These are phyloP conservation scores for Citrus trifoliata DNA, from an alignment of 345 rosid species.

Conservation along the genomic window DNA sequence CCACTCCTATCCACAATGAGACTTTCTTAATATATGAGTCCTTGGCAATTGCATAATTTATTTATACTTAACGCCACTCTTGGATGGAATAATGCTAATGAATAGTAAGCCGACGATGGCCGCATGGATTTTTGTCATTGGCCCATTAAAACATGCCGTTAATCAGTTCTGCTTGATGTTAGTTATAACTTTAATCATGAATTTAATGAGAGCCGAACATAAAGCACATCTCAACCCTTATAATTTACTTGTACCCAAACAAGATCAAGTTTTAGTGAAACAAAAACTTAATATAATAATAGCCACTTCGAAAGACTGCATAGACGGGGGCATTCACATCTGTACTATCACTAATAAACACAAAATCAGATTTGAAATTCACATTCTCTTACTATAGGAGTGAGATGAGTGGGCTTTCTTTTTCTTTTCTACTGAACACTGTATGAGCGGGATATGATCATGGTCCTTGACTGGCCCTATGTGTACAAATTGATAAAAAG, in stretches of 20 bases:
- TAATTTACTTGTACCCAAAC: too few relatives aligned
- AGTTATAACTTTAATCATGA: too few relatives aligned
- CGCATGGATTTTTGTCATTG: neutral
- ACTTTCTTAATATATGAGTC: too few relatives aligned
- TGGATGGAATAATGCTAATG: rapidly evolving
- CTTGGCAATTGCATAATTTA: too few relatives aligned
- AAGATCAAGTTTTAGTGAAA: too few relatives aligned
- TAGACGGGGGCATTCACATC: neutral
- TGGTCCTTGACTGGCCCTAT: slow-evolving; percentile 24
- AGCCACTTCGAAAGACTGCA: neutral
- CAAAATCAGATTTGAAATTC: slow-evolving; percentile 2
- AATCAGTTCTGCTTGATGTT: too few relatives aligned
- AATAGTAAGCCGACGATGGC: neutral
- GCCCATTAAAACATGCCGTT: neutral
- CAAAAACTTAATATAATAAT: too few relatives aligned
- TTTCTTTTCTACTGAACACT: slow-evolving; percentile 9
- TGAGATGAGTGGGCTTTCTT: neutral
- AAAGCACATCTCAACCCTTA: too few relatives aligned
- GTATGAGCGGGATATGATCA: slow-evolving; percentile 12
- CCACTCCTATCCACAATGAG: rapidly evolving
- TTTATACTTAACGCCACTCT: too few relatives aligned
- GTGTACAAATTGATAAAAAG: slow-evolving; percentile 17
- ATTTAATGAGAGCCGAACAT: too few relatives aligned
- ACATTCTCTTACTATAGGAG: slow-evolving; percentile 18
- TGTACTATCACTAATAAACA: neutral